phyloP scores from a whole-genome alignment of 2,329 filamentous ascomycete genomes.

The Fusarium humuli region DNA sequence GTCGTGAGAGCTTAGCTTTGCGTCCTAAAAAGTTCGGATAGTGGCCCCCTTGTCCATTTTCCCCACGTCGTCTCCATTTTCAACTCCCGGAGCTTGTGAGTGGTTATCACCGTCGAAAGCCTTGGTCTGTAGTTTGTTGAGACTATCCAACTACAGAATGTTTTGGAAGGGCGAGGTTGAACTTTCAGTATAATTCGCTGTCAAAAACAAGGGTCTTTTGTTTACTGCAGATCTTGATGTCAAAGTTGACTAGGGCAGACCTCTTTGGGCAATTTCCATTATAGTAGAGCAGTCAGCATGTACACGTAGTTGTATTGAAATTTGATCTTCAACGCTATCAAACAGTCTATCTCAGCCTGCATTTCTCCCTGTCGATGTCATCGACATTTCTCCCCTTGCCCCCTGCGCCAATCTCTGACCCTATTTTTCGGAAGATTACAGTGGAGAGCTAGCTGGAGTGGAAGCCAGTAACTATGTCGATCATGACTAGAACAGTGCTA shows the following conservation, averaged over 20 bases:
- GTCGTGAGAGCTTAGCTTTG: conserved; percentile 14
- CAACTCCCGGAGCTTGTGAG: background rate
- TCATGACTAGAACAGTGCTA: background rate
- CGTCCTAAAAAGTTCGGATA: background rate
- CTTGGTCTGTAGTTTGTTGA: background rate
- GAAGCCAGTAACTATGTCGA: background rate
- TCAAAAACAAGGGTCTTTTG: background rate
- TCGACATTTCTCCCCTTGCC: background rate
- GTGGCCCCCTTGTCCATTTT: background rate
- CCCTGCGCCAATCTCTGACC: background rate
- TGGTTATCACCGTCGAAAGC: background rate
- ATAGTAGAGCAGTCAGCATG: background rate
- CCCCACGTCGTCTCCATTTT: background rate
- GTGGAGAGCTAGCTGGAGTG: background rate
- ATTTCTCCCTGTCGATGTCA: background rate
- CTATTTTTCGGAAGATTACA: background rate
- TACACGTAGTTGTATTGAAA: background rate
- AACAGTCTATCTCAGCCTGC: background rate
- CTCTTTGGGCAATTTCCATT: background rate
- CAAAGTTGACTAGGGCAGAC: background rate
- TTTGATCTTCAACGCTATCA: background rate
- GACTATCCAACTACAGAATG: background rate
- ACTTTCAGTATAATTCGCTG: background rate
- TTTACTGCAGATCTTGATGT: background rate
- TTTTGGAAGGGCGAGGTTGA: background rate